phyloP scores from a whole-genome alignment of 257 asterid species.

The Ophiorrhiza pumila region DNA sequence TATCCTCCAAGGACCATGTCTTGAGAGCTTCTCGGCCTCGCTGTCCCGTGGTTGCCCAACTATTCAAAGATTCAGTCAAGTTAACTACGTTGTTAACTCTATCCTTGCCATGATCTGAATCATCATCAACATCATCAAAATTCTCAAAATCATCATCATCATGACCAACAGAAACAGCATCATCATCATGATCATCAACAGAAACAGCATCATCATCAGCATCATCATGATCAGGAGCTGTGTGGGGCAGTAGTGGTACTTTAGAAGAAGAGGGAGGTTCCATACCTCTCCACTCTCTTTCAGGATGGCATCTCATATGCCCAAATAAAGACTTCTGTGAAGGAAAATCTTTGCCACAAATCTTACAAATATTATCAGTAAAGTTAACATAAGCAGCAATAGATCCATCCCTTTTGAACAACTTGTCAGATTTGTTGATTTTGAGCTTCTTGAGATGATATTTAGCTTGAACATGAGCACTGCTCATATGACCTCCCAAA shows the following conservation, averaged over 20 bases:
- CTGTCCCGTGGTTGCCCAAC: conserved; percentile 32
- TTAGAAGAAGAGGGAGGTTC: conserved; percentile 27
- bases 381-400: background rate
- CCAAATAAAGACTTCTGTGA: conserved; percentile 51
- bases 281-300: conserved; percentile 56
- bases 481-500: conserved; percentile 77
- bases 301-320: conserved; percentile 73
- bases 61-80: conserved; percentile 9
- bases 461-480: conserved; percentile 69
- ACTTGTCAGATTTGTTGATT: conserved; percentile 9
- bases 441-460: conserved; percentile 29
- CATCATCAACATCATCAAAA: background rate
- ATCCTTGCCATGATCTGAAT: background rate
- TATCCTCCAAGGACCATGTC: too few relatives aligned
- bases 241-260: background rate
- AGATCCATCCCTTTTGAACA: conserved; percentile 4
- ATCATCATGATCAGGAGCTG: background rate
- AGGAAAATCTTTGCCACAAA: conserved; percentile 36
- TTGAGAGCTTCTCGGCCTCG: conserved; percentile 28
- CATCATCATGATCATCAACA: background rate
- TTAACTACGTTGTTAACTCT: background rate
- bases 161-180: background rate
- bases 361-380: background rate
- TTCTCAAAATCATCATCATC: background rate
- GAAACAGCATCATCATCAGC: background rate